Evolutionary conservation across 306 rosid genomes (phyloP).

Genomic region (Inga oerstediana): DNA sequence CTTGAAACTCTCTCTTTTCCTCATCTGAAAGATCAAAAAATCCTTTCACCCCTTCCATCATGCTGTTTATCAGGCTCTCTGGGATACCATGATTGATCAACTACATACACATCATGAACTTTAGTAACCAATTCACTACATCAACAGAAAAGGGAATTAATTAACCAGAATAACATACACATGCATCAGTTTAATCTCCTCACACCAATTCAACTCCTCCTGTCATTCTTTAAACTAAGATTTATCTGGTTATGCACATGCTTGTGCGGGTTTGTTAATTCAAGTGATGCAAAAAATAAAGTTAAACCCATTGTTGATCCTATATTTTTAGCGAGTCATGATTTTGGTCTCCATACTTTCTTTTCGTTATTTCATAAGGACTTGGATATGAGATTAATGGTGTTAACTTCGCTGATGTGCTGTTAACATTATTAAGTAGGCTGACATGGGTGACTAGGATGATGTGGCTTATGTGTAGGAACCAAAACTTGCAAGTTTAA

Average conservation of each 20-base stretch:
- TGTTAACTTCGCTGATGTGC: too few relatives aligned
- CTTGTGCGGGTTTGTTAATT: neutral
- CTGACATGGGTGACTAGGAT: too few relatives aligned
- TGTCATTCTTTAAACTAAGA: neutral
- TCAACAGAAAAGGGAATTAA: too few relatives aligned
- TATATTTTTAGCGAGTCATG: too few relatives aligned
- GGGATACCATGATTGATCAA: neutral
- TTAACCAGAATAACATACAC: neutral
- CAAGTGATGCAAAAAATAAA: too few relatives aligned
- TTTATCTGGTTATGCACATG: neutral
- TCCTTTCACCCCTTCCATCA: constrained; percentile 5
- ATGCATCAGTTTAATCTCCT: neutral
- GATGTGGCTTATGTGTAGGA: too few relatives aligned
- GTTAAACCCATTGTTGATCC: neutral
- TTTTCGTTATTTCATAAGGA: too few relatives aligned
- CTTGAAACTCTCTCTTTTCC: neutral
- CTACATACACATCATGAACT: neutral
- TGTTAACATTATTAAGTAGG: too few relatives aligned
- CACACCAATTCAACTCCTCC: neutral
- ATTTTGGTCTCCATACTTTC: too few relatives aligned
- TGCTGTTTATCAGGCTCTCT: neutral
- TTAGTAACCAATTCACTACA: neutral
- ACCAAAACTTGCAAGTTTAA: too few relatives aligned
- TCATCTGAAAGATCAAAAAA: constrained; percentile 5
- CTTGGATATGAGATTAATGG: too few relatives aligned